phyloP scores from a whole-genome alignment of 768 basidiomycete genomes.

The Infundibulicybe gibba region DNA sequence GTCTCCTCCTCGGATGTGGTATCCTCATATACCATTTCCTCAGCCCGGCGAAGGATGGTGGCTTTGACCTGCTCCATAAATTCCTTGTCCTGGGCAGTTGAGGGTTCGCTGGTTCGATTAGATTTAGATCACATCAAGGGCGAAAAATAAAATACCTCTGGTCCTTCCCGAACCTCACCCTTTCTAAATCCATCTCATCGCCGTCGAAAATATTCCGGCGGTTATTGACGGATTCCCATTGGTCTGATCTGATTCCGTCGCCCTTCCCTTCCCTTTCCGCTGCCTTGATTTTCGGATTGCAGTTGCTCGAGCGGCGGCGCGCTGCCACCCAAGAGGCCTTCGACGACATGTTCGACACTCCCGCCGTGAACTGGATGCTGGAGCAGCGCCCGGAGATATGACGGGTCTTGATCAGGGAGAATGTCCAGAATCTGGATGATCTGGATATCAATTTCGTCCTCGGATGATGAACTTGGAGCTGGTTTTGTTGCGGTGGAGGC shows the following conservation, averaged over 20 bases:
- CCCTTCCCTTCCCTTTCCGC: not conserved
- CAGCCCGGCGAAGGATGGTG: conserved; percentile 74
- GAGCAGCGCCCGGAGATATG: conserved; percentile 60
- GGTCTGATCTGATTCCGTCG: conserved; percentile 7
- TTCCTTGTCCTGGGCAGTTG: conserved; percentile 49
- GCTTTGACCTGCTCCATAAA: conserved; percentile 77
- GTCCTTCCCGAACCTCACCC: conserved; percentile 45
- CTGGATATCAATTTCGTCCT: conserved; percentile 50
- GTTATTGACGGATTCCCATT: conserved; percentile 25
- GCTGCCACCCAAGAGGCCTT: conserved; percentile 72
- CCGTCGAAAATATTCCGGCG: conserved; percentile 77
- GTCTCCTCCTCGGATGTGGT: conserved; percentile 59
- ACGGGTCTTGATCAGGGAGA: conserved; percentile 55
- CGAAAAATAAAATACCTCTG: no score
- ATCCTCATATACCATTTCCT: conserved; percentile 24
- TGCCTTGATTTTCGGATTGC: not conserved
- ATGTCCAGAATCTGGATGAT: conserved; percentile 74
- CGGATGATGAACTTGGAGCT: conserved; percentile 13
- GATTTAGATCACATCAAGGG: no score
- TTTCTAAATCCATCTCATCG: conserved; percentile 60
- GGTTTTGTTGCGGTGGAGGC: not conserved
- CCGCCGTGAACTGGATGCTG: conserved; percentile 44
- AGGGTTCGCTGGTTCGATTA: conserved; percentile 35
- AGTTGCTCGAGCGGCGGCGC: conserved; percentile 39
- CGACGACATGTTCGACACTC: conserved; percentile 60